A percentile compares a stretch with the other conserved stretches of the same genome.
These are phyloP conservation scores for Penicillium goetzii DNA, from an alignment of 495 filamentous ascomycete genomes.

Conservation along the genomic window DNA sequence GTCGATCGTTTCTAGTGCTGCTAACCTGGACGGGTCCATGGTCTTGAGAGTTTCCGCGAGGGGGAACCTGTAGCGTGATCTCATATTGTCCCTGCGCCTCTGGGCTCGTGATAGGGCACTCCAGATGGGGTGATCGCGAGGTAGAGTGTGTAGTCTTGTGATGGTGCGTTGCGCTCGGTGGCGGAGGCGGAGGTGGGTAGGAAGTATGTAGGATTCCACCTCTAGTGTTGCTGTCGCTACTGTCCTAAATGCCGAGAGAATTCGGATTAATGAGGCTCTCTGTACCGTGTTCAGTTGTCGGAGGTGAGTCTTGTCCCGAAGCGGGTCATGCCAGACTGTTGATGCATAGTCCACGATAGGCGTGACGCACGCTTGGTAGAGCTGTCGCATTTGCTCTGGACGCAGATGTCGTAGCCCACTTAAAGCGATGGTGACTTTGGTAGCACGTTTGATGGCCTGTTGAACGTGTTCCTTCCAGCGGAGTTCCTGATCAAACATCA, in stretches of 20 bases:
- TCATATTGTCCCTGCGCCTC: constrained; percentile 16
- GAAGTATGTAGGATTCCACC: not conserved
- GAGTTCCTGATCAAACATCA: constrained; percentile 6
- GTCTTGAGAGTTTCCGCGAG: constrained; percentile 21
- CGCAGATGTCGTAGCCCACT: constrained; percentile 7
- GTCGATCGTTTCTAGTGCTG: constrained; percentile 28
- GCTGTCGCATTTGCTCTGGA: constrained; percentile 13
- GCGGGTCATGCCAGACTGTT: constrained; percentile 18
- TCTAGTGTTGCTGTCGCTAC: not conserved
- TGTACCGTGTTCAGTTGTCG: constrained; percentile 15
- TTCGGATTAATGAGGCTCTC: constrained; percentile 5
- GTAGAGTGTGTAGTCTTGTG: constrained; percentile 17
- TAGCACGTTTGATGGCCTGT: constrained; percentile 8
- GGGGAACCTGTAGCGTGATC: constrained; percentile 14
- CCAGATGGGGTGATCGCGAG: constrained; percentile 18
- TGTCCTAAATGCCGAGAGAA: not conserved
- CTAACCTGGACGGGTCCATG: constrained; percentile 17
- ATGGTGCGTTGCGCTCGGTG: constrained; percentile 4
- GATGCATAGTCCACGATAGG: constrained; percentile 12
- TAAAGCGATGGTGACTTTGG: constrained; percentile 3
- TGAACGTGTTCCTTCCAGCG: constrained; percentile 9
- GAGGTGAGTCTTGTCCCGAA: constrained; percentile 14
- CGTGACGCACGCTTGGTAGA: constrained; percentile 13
- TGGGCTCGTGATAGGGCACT: constrained; percentile 15
- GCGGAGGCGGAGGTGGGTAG: not conserved